phyloP scores from a whole-genome alignment of 2,329 filamentous ascomycete species.

The Xylariaceae sp. region DNA sequence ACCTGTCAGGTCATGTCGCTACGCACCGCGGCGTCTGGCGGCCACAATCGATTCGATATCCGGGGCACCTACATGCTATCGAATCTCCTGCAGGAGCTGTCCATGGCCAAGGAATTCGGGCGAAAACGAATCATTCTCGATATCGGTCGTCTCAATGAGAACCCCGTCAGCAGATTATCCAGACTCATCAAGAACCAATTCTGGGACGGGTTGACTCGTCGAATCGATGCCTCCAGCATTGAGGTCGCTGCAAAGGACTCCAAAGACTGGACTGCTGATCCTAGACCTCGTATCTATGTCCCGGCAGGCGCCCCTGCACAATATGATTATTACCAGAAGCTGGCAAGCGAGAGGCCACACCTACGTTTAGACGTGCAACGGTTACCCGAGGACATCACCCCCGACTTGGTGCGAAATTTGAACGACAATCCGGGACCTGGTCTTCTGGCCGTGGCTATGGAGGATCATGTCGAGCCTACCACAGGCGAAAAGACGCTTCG shows the following conservation, averaged over 20 bases:
- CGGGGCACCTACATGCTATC: conserved; percentile 96
- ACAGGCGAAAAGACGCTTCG: conserved; percentile 64
- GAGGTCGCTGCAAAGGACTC: conserved; percentile 81
- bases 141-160: conserved; percentile 86
- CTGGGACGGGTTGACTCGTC: conserved; percentile 83
- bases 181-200: conserved; percentile 85
- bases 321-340: conserved; percentile 75
- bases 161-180: conserved; percentile 80
- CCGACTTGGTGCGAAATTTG: conserved; percentile 72
- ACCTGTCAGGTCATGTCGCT: conserved; percentile 64
- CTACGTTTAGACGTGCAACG: conserved; percentile 80
- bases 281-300: conserved; percentile 85
- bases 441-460: conserved; percentile 82
- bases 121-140: conserved; percentile 86
- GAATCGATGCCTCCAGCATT: conserved; percentile 83
- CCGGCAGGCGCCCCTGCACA: conserved; percentile 80
- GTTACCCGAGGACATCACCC: conserved; percentile 69
- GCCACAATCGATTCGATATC: conserved; percentile 81
- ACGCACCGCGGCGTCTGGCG: conserved; percentile 77
- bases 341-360: conserved; percentile 73
- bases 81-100: conserved; percentile 91
- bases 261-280: conserved; percentile 91
- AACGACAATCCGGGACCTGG: conserved; percentile 88
- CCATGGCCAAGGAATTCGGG: conserved; percentile 82
- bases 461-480: conserved; percentile 58